Evolutionary conservation across 768 basidiomycete species (phyloP).

Genomic region (Suillus subalutaceus): DNA sequence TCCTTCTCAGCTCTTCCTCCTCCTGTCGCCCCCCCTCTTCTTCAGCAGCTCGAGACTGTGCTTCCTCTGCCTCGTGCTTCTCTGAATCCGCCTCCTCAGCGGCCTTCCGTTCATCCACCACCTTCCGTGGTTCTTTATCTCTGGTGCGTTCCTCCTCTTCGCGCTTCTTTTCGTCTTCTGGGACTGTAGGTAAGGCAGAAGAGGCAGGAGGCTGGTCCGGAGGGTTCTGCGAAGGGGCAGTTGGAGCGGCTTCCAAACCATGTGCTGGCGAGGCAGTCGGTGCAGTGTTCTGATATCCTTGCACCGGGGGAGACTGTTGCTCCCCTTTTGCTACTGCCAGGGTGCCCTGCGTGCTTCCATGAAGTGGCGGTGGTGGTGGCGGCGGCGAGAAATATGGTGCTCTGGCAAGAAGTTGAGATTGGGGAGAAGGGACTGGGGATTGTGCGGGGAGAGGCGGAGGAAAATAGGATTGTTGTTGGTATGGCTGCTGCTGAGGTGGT

Average conservation of each 20-base stretch:
- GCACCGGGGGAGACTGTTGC: background rate
- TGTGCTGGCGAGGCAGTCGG: constrained; percentile 1
- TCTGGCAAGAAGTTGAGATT: constrained; percentile 16
- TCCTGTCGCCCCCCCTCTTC: constrained; percentile 36
- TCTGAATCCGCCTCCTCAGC: constrained; percentile 19
- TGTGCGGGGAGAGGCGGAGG: constrained; percentile 21
- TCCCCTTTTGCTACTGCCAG: background rate
- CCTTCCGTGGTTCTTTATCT: constrained; percentile 17
- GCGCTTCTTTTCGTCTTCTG: constrained; percentile 43
- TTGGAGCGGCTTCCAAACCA: constrained; percentile 12
- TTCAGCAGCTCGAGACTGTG: constrained; percentile 3
- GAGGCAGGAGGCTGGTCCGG: constrained; percentile 16
- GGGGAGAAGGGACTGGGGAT: constrained; percentile 14
- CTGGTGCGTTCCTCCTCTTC: constrained; percentile 43
- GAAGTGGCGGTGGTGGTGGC: constrained; percentile 19
- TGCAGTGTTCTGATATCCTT: background rate
- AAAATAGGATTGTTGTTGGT: constrained; percentile 22
- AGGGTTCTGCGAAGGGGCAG: constrained; percentile 11
- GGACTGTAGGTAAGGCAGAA: constrained; percentile 18
- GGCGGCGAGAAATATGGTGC: constrained; percentile 17
- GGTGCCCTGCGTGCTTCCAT: constrained; percentile 1
- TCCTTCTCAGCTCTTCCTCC: constrained; percentile 16
- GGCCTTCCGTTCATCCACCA: constrained; percentile 30
- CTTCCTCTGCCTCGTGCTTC: constrained; percentile 19
- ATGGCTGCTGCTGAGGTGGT: constrained; percentile 19